Evolutionary conservation across 805 yeast species (phyloP), one percentile per base, ranked within the genome.

Genomic region (Wickerhamomyces silvicola): DNA sequence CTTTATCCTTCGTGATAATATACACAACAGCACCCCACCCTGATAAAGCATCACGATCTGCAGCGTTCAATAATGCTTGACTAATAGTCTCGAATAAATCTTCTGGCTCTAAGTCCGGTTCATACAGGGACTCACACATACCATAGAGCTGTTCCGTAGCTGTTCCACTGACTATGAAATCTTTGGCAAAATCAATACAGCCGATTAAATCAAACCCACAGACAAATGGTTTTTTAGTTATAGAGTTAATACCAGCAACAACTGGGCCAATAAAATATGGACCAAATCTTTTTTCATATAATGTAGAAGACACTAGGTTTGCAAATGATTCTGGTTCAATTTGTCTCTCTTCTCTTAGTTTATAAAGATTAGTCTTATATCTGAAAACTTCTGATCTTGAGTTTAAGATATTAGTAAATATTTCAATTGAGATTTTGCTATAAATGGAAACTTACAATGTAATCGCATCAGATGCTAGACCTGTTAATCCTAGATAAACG

Each of bases 1-100:
- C 94, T 60, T 85, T 83, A 56, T 90, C 97, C 62, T 87, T 87
- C 28, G 94, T 84, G 32, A 92, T 75, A 34, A 92, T 66, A 60
- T 90, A 90, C 16, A 92, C 97, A 12, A 85, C 82, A 7, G 95
- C 96, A 52, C 98, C 98, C 96, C 97, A 92, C 45, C 99, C 99
- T 19, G 94, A 80, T 37, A 92, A 69, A 6, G 97, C 95, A 61
- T 92, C 98, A 69, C 98, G 82, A 60, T 92, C 98, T 22, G 83
- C 94, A 13, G 96, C 97, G 56, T 83, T 86, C 66, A 92, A 66
- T 38, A 92, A 66, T 1, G 97, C 90, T 62, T 92, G 98, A 46
- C 94, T 78, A 45, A 87, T 82, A 24, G 97, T 90, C 60, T 92
- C 97, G 54, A 92, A 92, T 46, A 92, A 67, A 59, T 92, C 96